phyloP scores from a whole-genome alignment of 2,329 filamentous ascomycete genomes.

The Massarina eburnea region DNA sequence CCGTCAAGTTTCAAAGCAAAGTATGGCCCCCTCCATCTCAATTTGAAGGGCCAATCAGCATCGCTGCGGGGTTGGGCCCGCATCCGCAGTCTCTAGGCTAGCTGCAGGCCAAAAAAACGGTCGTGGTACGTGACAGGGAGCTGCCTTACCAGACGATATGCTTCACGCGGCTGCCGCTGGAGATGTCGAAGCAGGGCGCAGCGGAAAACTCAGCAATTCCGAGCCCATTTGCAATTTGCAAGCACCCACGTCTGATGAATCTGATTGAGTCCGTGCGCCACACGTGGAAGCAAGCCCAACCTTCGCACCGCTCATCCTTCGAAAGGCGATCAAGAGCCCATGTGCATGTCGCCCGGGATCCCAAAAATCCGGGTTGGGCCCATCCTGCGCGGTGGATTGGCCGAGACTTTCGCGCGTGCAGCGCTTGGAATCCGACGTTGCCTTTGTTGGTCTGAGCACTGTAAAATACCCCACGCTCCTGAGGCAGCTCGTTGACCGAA shows the following conservation, averaged over 20 bases:
- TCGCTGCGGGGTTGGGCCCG: conserved; percentile 6
- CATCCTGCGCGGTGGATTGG: conserved; percentile 19
- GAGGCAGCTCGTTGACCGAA: conserved; percentile 10
- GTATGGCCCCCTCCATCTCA: conserved; percentile 8
- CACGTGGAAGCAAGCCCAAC: neutral
- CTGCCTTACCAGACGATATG: conserved; percentile 19
- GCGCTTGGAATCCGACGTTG: conserved; percentile 16
- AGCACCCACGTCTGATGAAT: too few relatives aligned
- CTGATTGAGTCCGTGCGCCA: neutral
- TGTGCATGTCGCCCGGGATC: conserved; percentile 28
- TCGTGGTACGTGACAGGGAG: conserved; percentile 11
- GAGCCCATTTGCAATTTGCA: neutral
- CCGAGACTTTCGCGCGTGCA: conserved; percentile 27
- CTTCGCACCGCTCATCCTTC: neutral
- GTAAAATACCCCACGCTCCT: conserved; percentile 16
- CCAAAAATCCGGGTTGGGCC: conserved; percentile 35
- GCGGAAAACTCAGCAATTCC: neutral
- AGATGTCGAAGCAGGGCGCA: conserved; percentile 1
- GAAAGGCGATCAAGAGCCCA: conserved; percentile 15
- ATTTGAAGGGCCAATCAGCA: conserved; percentile 24
- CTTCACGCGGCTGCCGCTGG: conserved; percentile 35
- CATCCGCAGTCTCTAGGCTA: conserved; percentile 3
- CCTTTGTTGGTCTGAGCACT: neutral
- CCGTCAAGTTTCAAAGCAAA: conserved; percentile 1
- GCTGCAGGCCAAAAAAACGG: conserved; percentile 18